Evolutionary conservation across 805 yeast species (phyloP).

Genomic region (Saccharomycopsis sp.): DNA sequence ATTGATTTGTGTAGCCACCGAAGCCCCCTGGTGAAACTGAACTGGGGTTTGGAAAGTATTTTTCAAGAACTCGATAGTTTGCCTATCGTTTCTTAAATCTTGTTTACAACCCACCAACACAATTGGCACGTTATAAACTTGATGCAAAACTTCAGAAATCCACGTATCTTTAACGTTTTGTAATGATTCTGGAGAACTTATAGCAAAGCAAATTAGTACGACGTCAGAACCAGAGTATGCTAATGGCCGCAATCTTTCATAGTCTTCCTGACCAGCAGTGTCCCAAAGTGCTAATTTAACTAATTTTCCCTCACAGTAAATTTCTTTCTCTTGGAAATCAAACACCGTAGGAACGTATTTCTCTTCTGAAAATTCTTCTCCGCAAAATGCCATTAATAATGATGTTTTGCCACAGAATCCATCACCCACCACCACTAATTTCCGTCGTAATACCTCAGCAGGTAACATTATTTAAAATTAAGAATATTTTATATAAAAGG

Average conservation of each 20-base stretch:
- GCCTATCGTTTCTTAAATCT: conserved; percentile 79
- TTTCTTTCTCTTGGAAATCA: conserved; percentile 96
- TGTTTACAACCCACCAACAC: conserved; percentile 88
- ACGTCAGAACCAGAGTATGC: conserved; percentile 86
- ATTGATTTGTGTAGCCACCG: conserved; percentile 83
- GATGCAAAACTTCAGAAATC: conserved; percentile 89
- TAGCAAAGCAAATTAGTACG: conserved; percentile 82
- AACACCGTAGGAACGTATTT: conserved; percentile 96
- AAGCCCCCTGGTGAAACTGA: conserved; percentile 71
- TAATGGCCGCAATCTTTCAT: conserved; percentile 51
- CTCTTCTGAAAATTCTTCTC: conserved; percentile 88
- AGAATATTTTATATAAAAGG: neutral
- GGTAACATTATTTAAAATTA: conserved; percentile 28
- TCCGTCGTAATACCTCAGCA: conserved; percentile 46
- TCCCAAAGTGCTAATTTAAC: conserved; percentile 96
- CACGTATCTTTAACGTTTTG: conserved; percentile 94
- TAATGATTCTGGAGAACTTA: conserved; percentile 85
- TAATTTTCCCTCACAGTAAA: conserved; percentile 82
- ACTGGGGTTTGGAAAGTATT: conserved; percentile 78
- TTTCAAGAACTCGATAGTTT: conserved; percentile 66
- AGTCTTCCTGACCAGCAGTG: conserved; percentile 98
- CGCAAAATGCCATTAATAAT: conserved; percentile 76
- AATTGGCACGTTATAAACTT: conserved; percentile 91
- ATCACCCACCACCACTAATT: conserved; percentile 91
- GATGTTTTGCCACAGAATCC: conserved; percentile 98